These are phyloP conservation scores for Mortierella sp. DNA, from an alignment of 371 early-diverging fungal genomes.

Conservation along the genomic window DNA sequence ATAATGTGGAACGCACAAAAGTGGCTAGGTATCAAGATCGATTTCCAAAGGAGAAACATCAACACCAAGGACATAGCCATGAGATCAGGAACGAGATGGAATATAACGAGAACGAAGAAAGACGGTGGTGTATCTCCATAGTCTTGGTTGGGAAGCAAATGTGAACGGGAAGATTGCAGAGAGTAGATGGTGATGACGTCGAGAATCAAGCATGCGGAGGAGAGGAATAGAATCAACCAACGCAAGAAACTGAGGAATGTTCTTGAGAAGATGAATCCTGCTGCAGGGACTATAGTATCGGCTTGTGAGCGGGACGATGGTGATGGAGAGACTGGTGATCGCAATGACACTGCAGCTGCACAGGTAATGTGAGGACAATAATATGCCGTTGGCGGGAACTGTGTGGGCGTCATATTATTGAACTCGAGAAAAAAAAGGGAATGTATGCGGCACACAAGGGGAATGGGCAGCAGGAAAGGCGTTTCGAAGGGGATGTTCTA, in stretches of 20 bases:
- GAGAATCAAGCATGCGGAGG: slow-evolving; percentile 1
- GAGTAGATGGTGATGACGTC: slow-evolving; percentile 7
- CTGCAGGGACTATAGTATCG: background rate
- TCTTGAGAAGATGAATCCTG: too few relatives aligned
- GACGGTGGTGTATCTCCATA: background rate
- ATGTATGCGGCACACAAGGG: too few relatives aligned
- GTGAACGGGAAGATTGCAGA: background rate
- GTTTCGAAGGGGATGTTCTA: too few relatives aligned
- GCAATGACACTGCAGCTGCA: background rate
- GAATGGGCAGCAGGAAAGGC: too few relatives aligned
- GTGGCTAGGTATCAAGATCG: slow-evolving; percentile 6
- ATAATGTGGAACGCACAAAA: background rate
- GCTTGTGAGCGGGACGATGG: background rate
- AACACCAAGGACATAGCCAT: slow-evolving; percentile 5
- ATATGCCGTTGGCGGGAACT: too few relatives aligned
- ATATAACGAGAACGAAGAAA: background rate
- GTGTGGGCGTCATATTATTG: too few relatives aligned
- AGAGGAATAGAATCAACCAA: background rate
- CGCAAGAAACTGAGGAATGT: background rate
- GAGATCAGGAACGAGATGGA: slow-evolving; percentile 10
- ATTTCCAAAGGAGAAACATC: slow-evolving; percentile 2
- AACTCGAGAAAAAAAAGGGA: too few relatives aligned
- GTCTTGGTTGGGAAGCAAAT: background rate
- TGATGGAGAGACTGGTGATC: background rate
- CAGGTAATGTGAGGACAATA: too few relatives aligned